These are phyloP conservation scores for Inonotus obliquus DNA, from an alignment of 1,284 basidiomycete genomes.

Conservation along the genomic window DNA sequence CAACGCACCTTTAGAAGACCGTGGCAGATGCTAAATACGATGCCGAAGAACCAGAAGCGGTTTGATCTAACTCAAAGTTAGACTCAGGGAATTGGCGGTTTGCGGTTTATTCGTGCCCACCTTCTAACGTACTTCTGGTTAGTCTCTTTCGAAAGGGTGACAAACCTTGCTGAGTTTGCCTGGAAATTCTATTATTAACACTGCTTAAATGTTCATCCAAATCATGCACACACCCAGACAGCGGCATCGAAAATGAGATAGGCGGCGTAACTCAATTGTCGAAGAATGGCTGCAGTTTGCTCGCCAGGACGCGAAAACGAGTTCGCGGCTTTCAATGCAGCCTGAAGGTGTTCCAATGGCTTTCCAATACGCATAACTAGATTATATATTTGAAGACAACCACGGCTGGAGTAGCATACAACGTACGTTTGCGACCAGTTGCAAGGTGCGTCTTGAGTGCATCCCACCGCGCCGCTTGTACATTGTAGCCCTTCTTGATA, in stretches of 20 bases:
- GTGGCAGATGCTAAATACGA: conserved; percentile 71
- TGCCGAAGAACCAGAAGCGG: conserved; percentile 90
- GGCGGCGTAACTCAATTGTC: conserved; percentile 89
- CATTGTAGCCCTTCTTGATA: conserved; percentile 56
- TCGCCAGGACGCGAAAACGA: conserved; percentile 60
- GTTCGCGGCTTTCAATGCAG: conserved; percentile 77
- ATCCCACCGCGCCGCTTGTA: conserved; percentile 68
- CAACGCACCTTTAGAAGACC: conserved; percentile 58
- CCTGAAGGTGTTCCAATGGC: conserved; percentile 92
- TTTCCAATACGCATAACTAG: conserved; percentile 91
- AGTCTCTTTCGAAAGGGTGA: conserved; percentile 61
- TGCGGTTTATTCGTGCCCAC: not conserved
- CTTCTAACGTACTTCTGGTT: conserved; percentile 63
- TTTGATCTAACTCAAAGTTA: conserved; percentile 43
- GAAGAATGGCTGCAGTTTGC: conserved; percentile 74
- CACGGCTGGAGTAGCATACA: not conserved
- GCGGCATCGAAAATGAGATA: conserved; percentile 82
- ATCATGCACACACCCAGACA: conserved; percentile 65
- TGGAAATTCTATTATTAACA: conserved; percentile 25
- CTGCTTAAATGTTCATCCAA: not conserved
- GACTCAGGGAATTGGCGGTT: not conserved
- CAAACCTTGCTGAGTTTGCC: conserved; percentile 69
- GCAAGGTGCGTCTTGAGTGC: conserved; percentile 79
- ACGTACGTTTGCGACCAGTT: conserved; percentile 74
- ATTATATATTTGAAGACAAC: not conserved